Evolutionary conservation across 2,329 filamentous ascomycete genomes (phyloP), one percentile per base, ranked within the genome.

Genomic region (Ceratocystiopsis minuta): DNA sequence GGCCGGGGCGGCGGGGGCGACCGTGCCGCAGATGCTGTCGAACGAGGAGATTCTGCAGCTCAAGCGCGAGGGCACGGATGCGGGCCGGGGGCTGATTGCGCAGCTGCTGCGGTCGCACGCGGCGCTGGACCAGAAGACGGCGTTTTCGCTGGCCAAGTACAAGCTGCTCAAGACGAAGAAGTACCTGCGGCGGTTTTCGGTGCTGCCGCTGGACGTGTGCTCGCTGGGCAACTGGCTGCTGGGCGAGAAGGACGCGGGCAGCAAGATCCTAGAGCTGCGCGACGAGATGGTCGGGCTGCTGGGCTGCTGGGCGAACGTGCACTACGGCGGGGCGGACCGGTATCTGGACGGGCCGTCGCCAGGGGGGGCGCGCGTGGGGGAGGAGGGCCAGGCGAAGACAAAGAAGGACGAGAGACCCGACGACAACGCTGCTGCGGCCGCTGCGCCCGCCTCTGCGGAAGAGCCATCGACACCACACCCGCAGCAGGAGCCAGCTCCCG

Each of bases 131-230:
- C 81, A 96, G 62, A 98, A 98, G 67, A 96, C 90, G 0, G 70
- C 77, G 0, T 98, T 92, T 54, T 92, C 86, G 3, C 66, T 95
- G 44, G 87, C 88, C 36, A 98, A 98, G 59, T 98, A 98, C 61
- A 94, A 90, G 54, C 65, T 96, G 16, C 69, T 93, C 37, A 98
- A 98, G 64, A 80, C 83, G 49, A 87, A 79, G 56, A 98, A 98
- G 60, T 96, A 93, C 57, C 71, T 96, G 48, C 78, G 81, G 52
- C 70, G 86, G 13, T 96, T 98, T 54, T 84, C 81, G 0, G 74
- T 90, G 2, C 59, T 93, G 40, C 88, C 88, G 0, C 62, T 96
- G 50, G 86, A 95, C 54, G 75, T 92, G 14, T 69, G 77, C 0
- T 69, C 75, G 48, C 64, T 96, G 47, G 75, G 77, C 16, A 73